Evolutionary conservation across 2,329 filamentous ascomycete genomes (phyloP), one percentile per base, ranked within the genome.

Genomic region (Pseudogymnoascus sp.): DNA sequence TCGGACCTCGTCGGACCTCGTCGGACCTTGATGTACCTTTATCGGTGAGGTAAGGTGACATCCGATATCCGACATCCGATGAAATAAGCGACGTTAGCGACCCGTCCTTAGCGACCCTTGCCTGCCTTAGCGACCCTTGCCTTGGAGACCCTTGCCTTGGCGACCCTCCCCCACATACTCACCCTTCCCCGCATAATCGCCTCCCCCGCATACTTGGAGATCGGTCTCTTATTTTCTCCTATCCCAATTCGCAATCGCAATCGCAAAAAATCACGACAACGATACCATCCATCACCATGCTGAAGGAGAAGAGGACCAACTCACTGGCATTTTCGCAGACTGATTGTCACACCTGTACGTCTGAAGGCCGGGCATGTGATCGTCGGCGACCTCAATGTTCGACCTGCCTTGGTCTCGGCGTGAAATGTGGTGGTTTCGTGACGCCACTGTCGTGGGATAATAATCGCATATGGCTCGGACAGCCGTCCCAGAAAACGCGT

Each of bases 231-330:
- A 57, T 57, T 10, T 42, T 34, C 31, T 34, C 31, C 4, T 34
- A 34, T 34, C 31, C 29, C 10, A 57, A 21, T 21, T 57, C 16
- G 16, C n/a, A 12, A 36, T 36, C 4, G 29, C n/a, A 47, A 51
- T 51, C 6, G 45, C 45, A 18, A 57, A 34, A 31, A n/a, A 31
- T 10, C 26, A 57, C 51, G 16, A 57, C 29, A 18, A 8, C 29
- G 29, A 57, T 2, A 34, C 2, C 51, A 21, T 31, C 29, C 51
- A 21, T 29, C 29, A 21, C 51, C n/a, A 57, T 57, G 51, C 16
- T 57, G 51, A 57, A 57, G 6, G 1, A 86, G 76, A 62, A 51
- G 16, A 63, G 45, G 23, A 60, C 62, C 26, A 67, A 71, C 59
- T 68, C 70, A 8, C 62, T 71, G 16, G 69, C 67, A 6, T 70